Percentiles rank a stretch among this genome's conserved stretches.
phyloP scores from a whole-genome alignment of 2,329 filamentous ascomycete genomes.

The Achaetomium macrosporum region DNA sequence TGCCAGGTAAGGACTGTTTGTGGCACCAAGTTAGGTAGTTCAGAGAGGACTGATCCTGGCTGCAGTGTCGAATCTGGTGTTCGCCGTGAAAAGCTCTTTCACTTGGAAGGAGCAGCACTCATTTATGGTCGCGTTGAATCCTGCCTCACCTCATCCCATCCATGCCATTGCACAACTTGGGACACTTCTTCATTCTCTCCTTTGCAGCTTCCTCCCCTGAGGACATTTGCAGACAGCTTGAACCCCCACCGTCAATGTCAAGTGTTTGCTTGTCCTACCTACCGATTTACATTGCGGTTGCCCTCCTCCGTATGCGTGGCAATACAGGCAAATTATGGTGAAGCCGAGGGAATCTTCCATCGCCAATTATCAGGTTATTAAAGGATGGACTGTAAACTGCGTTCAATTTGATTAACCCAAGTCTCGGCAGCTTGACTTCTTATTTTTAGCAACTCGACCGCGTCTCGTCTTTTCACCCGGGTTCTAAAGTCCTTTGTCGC shows the following conservation, averaged over 20 bases:
- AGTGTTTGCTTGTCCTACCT: slow-evolving; percentile 7
- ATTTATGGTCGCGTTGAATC: slow-evolving; percentile 1
- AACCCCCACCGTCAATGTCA: slow-evolving; percentile 5
- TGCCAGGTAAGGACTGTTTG: too few species aligned
- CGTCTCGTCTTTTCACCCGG: slow-evolving; percentile 6
- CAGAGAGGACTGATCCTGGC: too few species aligned
- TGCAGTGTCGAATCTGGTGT: too few species aligned
- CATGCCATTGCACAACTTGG: neutral
- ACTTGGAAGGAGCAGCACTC: neutral
- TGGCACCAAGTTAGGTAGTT: too few species aligned
- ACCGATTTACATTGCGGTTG: neutral
- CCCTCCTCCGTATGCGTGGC: neutral
- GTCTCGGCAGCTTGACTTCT: neutral
- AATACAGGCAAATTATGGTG: slow-evolving; percentile 12
- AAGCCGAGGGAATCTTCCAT: slow-evolving; percentile 10
- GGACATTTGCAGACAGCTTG: neutral
- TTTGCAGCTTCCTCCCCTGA: slow-evolving; percentile 7
- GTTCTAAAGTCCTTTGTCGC: neutral
- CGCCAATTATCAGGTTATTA: neutral
- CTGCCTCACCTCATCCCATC: neutral
- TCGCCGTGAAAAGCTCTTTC: neutral
- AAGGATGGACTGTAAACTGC: neutral
- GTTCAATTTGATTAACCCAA: slow-evolving; percentile 12
- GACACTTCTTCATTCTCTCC: neutral
- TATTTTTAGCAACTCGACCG: slow-evolving; percentile 13